A percentile compares a stretch with the other conserved stretches of the same genome.
phyloP scores from a whole-genome alignment of 2,329 filamentous ascomycete species.

The Clarireedia hainanense region DNA sequence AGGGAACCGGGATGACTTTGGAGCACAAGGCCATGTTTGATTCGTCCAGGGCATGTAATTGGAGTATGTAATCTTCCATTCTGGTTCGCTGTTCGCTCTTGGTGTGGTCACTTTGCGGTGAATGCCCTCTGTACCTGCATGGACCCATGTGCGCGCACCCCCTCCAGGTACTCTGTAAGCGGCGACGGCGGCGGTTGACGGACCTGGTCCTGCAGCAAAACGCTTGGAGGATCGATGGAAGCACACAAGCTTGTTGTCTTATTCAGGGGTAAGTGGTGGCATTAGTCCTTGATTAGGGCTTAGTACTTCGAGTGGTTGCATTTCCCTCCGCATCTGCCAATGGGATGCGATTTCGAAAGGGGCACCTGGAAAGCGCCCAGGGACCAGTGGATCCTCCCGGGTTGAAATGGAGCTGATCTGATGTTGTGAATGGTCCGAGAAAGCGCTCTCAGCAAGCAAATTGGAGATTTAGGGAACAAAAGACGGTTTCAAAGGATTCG shows the following conservation, averaged over 20 bases:
- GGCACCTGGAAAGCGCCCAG: no score
- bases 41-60: no score
- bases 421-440: not conserved
- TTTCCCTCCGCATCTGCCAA: not conserved
- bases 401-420: no score
- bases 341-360: no score
- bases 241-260: not conserved
- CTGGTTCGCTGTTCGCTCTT: not conserved
- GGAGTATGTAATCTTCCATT: not conserved
- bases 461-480: constrained; percentile 1
- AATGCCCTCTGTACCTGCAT: constrained; percentile 9
- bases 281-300: not conserved
- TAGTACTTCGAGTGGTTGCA: not conserved
- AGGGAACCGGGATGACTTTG: not conserved
- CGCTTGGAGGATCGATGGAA: constrained; percentile 1
- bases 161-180: not conserved
- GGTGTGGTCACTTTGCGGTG: not conserved
- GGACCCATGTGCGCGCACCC: not conserved
- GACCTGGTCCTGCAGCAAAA: not conserved
- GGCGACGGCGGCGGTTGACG: no score
- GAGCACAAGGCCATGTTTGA: no score
- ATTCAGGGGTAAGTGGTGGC: not conserved
- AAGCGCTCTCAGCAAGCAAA: not conserved
- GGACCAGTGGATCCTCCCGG: no score
- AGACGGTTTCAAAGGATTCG: not conserved